Base-by-base conservation (phyloP, 805 yeast species). In the Candida ulmi region DNA sequence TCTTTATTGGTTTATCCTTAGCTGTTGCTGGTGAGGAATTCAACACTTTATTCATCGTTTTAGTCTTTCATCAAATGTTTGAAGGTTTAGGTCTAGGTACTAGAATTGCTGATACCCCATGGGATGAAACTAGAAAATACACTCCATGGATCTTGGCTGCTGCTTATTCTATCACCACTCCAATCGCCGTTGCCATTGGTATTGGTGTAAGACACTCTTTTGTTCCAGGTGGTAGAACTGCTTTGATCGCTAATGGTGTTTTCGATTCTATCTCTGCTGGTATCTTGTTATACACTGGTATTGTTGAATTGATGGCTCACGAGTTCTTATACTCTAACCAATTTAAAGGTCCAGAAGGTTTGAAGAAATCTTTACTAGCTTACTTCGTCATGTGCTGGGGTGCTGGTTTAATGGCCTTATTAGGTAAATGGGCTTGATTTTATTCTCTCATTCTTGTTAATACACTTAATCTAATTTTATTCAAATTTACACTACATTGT, bases 71-170 rank as follows among this genome's bases (percentile, higher is more conserved):
- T 58, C 95, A 86, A 61, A 69, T 80, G 68, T 86, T 86, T 55
- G 95, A 86, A 63, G 95, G 95, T 36, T 68, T 87, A 36, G 95
- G 95, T 43, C 66, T 87, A 47, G 95, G 95, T 18, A 73, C 91
- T 8, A 75, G 95, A 60, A 68, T 83, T 28, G 83, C 88, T 1
- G 70, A 69, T 24, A 68, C 76, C 1, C 52, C 63, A 24, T 56
- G 60, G 60, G 57, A 61, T 27, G 37, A 50, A 8, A 28, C 44
- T 16, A 65, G 60, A 50, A 64, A 68, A 46, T 63, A 53, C 47
- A 72, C 81, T 1, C 87, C 87, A 15, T 76, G 81, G 76, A n/a
- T 74, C 0, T 58, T 76, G 45, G 74, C 74, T n/a, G 13, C 59
- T 2, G 74, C 61, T 8, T 81, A 67, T 54, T 61, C 77, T 2